Evolutionary conservation across 768 basidiomycete genomes (phyloP), one percentile per base, ranked within the genome.

Genomic region (Suillus plorans): DNA sequence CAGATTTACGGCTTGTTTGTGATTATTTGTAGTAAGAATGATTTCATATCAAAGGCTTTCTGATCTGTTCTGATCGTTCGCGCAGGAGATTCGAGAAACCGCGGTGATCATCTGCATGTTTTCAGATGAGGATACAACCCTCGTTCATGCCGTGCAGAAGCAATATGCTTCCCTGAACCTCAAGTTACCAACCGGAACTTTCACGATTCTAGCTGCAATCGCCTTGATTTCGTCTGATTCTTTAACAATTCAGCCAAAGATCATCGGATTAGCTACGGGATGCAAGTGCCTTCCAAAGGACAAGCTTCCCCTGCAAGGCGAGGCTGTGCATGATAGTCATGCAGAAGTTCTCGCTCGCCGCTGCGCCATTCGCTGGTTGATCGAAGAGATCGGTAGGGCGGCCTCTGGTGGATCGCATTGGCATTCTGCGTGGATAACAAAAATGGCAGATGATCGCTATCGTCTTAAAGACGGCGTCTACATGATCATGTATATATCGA

Each of bases 291-390:
- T 95, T 0, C 92, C 96, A 2, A 82, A 77, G 5, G 69, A 72
- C 4, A 83, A 82, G 62, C 79, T 94, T 0, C 87, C 94, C 0
- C 69, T 75, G 6, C 79, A 80, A 36, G 96, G 96, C 0, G 94
- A 97, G 70, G 83, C 87, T 1, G 68, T 97, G 20, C 94, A 96
- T 70, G 96, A 97, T 71, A 89, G 85, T 61, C 96, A 98, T 74
- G 96, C 96, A 12, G 96, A 98, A 76, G 85, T 96, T 25, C 81
- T 97, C n/a, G 94, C 94, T 2, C 84, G 94, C 22, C 82, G 96
- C 37, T 89, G 89, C 10, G 87, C 90, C 0, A 73, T 89, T 50
- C 83, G 89, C 31, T 98, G 94, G 94, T 78, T 94, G 56, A 74
- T 95, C 39, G 86, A 90, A 64, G 92, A 97, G 74, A 80, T 89